A percentile compares a stretch with the other conserved stretches of the same genome.
phyloP scores from a whole-genome alignment of 148 eudicot species.

The Polygonum maritimum region DNA sequence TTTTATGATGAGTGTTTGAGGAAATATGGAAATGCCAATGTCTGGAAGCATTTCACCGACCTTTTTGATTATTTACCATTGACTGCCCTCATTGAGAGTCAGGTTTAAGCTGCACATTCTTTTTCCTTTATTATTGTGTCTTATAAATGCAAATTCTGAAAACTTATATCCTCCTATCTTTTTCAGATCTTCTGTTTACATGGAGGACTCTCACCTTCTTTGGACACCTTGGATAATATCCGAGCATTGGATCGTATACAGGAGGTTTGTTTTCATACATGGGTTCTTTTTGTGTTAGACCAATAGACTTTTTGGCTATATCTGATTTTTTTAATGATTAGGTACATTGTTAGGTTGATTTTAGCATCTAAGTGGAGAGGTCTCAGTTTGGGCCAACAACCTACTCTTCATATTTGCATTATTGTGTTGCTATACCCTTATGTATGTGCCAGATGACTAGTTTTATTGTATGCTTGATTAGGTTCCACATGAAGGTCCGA shows the following conservation, averaged over 20 bases:
- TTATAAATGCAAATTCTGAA: not conserved
- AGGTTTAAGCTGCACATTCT: constrained; percentile 31
- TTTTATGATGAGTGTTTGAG: constrained; percentile 98
- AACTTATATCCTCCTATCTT: not conserved
- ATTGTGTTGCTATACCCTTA: not conserved
- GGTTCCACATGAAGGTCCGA: constrained; percentile 30
- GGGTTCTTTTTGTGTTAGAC: not conserved
- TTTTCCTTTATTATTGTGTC: not conserved
- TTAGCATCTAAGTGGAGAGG: not conserved
- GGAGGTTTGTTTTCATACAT: constrained; percentile 32
- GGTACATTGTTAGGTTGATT: too few species aligned
- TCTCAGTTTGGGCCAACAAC: not conserved
- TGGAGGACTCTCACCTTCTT: constrained; percentile 76
- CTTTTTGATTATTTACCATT: constrained; percentile 95
- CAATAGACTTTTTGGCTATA: not conserved
- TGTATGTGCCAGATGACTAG: not conserved
- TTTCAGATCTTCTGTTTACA: constrained; percentile 64
- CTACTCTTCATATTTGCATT: not conserved
- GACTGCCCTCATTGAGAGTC: constrained; percentile 88
- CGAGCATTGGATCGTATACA: constrained; percentile 78
- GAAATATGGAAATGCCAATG: constrained; percentile 98
- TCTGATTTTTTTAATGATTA: not conserved
- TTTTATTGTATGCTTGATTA: not conserved
- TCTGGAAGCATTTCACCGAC: constrained; percentile 98
- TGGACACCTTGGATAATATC: constrained; percentile 71